phyloP scores from a whole-genome alignment of 2,329 filamentous ascomycete species.

The Talaromyces sp. region DNA sequence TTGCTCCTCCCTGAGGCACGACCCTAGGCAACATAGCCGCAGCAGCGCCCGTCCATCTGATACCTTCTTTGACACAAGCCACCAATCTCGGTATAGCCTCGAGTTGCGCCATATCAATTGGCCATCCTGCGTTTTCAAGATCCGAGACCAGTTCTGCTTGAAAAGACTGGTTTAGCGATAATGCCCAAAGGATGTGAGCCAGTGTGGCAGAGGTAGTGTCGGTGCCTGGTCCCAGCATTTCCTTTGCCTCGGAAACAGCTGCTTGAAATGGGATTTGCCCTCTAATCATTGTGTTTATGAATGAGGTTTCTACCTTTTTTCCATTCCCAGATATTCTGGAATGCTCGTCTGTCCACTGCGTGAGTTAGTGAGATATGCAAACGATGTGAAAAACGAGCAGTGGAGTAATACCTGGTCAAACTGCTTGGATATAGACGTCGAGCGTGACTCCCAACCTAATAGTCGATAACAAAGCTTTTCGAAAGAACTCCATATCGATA shows the following conservation, averaged over 20 bases:
- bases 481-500: neutral
- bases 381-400: neutral
- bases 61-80: constrained; percentile 11
- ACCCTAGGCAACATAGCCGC: constrained; percentile 6
- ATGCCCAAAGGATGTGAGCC: constrained; percentile 4
- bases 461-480: neutral
- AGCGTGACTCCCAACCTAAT: neutral
- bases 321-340: neutral
- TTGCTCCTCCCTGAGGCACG: neutral
- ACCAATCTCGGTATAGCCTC: constrained; percentile 4
- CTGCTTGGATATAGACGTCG: neutral
- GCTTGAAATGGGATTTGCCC: neutral
- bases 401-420: neutral
- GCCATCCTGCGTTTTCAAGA: neutral
- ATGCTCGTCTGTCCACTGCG: neutral
- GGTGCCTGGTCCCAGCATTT: neutral
- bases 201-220: constrained; percentile 5
- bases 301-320: neutral
- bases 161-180: neutral
- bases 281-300: neutral
- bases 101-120: neutral
- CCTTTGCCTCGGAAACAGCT: constrained; percentile 1
- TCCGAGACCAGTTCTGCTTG: neutral
- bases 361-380: neutral
- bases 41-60: constrained; percentile 10